Percentiles rank a stretch among this genome's conserved stretches.
These are phyloP conservation scores for Penstemon newberryi DNA, from an alignment of 257 asterid genomes.

Conservation along the genomic window DNA sequence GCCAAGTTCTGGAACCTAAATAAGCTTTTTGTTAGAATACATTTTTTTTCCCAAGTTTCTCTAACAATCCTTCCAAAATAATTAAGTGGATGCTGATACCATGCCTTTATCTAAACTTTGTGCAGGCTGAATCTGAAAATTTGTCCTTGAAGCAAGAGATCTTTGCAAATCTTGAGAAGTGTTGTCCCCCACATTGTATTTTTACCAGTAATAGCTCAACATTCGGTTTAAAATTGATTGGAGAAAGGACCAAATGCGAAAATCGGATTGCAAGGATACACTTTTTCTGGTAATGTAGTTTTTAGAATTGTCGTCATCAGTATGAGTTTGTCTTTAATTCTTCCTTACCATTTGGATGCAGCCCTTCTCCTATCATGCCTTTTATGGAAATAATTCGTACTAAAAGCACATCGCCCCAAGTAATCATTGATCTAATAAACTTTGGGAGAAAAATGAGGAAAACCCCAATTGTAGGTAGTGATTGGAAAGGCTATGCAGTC, in stretches of 20 bases:
- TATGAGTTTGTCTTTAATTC: slow-evolving; percentile 11
- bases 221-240: slow-evolving; percentile 38
- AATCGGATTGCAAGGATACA: slow-evolving; percentile 42
- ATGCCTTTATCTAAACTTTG: slow-evolving; percentile 10
- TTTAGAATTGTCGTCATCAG: neutral
- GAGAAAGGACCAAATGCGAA: slow-evolving; percentile 42
- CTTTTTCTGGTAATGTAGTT: slow-evolving; percentile 44
- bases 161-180: slow-evolving; percentile 44
- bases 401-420: slow-evolving; percentile 42
- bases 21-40: neutral
- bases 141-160: slow-evolving; percentile 41
- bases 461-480: slow-evolving; percentile 51
- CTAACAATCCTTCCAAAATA: neutral
- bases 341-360: slow-evolving; percentile 31
- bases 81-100: neutral
- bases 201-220: slow-evolving; percentile 46
- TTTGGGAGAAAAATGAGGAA: slow-evolving; percentile 49
- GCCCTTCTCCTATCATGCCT: slow-evolving; percentile 50
- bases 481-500: slow-evolving; percentile 44
- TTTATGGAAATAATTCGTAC: slow-evolving; percentile 48
- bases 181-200: slow-evolving; percentile 44
- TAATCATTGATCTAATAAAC: slow-evolving; percentile 45
- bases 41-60: neutral
- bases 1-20: neutral
- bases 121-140: slow-evolving; percentile 47